Evolutionary conservation across 2,329 filamentous ascomycete genomes (phyloP).

Genomic region (Cladobotryum mycophilum): DNA sequence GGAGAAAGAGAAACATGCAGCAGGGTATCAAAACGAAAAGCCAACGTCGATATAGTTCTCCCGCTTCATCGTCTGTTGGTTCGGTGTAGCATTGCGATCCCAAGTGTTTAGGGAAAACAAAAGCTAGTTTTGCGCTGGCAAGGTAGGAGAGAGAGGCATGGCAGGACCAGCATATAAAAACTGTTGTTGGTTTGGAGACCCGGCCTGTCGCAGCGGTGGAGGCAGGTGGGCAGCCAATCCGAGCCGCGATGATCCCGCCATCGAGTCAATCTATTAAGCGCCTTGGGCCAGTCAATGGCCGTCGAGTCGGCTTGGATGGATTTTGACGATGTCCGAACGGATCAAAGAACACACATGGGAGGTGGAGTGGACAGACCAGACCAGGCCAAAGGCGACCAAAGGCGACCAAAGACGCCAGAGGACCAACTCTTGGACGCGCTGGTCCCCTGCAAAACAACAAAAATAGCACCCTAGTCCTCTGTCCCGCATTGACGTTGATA

Average conservation of each 20-base stretch:
- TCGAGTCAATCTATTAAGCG: constrained; percentile 12
- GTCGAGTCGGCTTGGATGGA: constrained; percentile 4
- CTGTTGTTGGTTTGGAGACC: background rate
- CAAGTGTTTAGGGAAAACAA: constrained; percentile 9
- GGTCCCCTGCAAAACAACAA: background rate
- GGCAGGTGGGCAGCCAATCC: background rate
- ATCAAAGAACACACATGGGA: constrained; percentile 1
- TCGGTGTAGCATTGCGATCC: constrained; percentile 10
- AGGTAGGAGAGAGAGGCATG: background rate
- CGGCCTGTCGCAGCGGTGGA: constrained; percentile 4
- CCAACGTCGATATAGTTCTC: constrained; percentile 16
- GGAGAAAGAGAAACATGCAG: constrained; percentile 2
- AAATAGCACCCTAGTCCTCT: constrained; percentile 7
- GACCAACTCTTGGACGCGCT: background rate
- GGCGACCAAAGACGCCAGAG: background rate
- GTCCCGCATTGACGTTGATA: background rate
- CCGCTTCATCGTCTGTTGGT: constrained; percentile 20
- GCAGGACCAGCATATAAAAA: constrained; percentile 9
- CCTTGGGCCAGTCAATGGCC: constrained; percentile 6
- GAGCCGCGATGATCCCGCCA: constrained; percentile 3
- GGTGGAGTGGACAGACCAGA: background rate
- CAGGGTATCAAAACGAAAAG: constrained; percentile 12
- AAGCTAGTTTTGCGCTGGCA: constrained; percentile 5
- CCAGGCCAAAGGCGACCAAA: constrained; percentile 4
- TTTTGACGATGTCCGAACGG: background rate